Base-by-base conservation (phyloP, 495 filamentous ascomycete genomes). In the Podospora fimiseda region DNA sequence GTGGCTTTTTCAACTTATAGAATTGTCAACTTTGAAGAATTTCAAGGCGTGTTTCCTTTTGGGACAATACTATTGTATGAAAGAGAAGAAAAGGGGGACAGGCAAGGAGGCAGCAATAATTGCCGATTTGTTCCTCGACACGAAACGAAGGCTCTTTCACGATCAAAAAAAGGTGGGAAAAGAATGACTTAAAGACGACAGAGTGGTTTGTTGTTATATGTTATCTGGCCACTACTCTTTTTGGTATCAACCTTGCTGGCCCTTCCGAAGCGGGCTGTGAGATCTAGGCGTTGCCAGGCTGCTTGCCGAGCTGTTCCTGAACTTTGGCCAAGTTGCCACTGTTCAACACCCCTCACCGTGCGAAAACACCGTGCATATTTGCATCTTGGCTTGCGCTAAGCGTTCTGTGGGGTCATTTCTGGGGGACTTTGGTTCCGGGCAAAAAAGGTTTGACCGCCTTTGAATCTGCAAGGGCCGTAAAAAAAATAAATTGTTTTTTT, bases 211-310 rank as follows among this genome's bases (percentile, higher is more conserved):
- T n/a, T n/a, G n/a, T n/a, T n/a, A n/a, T n/a, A n/a, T n/a, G n/a
- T n/a, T n/a, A 59, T 55, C 52, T 54, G 56, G 56, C 56, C 56
- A 55, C 52, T 59, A 52, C 51, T 53, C 21, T 51, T 54, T 54
- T 54, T 39, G 47, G 51, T 33, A 33, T 6, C 11, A 33, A 33
- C 27, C 27, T 33, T 33, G 39, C 11, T 18, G 39, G 39, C 13
- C 9, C 23, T 11, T 19, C 42, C 22, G 15, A 21, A 16, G 42
- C 42, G 20, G 42, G 42, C 42, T 44, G 42, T 16, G 4, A 9
- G 42, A 44, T 2, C 2, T 4, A 22, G 14, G 7, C 18, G 16
- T 20, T 44, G 19, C 6, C n/a, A n/a, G 23, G 19, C 42, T 27
- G 18, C 36, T 37, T 48, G 16, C n/a, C n/a, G n/a, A n/a, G n/a